Evolutionary conservation across 371 early-diverging fungal species (phyloP), one percentile per base, ranked within the genome.

Genomic region (Batkoa obscura): DNA sequence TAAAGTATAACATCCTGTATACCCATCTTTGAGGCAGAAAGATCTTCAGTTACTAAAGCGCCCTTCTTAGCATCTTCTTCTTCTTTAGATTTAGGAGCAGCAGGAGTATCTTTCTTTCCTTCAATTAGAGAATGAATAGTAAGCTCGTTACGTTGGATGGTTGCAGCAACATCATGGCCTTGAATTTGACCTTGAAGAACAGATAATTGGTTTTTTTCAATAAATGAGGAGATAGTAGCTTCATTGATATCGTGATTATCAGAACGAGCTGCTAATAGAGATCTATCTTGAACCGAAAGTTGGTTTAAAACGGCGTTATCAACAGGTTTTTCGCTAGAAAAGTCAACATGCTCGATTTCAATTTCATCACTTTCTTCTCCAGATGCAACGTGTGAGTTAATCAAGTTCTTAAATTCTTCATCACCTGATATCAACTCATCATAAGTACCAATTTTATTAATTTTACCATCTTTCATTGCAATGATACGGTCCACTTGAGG

Each of bases 391-490:
- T 55, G 55, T 8, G 13, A 23, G 43, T 39, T 55, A 35, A 72
- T 67, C 36, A 72, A 64, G 42, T 64, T 61, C 0, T 66, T 66
- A 34, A 72, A 60, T 34, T 66, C 66, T 35, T 66, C 64, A 56
- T 72, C 72, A 17, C 65, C 62, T 1, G 70, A 72, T 52, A 81
- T 74, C 33, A 88, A 67, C 58, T 85, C 80, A 15, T 58, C 60
- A 57, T 72, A 85, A 0, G 79, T 75, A 2, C 89, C 89, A 33
- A 76, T 70, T 54, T 76, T 81, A 36, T 74, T 68, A 35, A 83
- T 62, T 10, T 64, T 65, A 5, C 88, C 90, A 35, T 70, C 67
- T 62, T 80, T 79, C 64, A 84, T 64, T 30, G 78, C 77, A 23
- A 84, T 62, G 35, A 84, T 69, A 12, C 62, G 61, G 55, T 84